A percentile compares a stretch with the other conserved stretches of the same genome.
Evolutionary conservation across 2,329 filamentous ascomycete species (phyloP).

Genomic region (Aschersonia sp.): DNA sequence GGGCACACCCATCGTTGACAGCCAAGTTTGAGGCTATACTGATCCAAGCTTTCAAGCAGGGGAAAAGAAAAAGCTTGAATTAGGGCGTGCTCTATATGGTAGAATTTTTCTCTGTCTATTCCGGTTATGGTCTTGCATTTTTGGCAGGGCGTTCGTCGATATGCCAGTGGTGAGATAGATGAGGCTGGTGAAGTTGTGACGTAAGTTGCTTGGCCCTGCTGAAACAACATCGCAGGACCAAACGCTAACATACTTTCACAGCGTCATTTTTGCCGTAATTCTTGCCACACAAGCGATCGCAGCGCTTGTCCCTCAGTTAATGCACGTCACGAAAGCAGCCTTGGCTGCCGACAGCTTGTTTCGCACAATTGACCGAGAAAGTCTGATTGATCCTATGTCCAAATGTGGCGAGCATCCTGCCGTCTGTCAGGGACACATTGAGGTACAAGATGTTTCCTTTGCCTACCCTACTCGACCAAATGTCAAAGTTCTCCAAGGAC

Average conservation of each 20-base stretch:
- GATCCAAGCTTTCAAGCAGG: conserved; percentile 21
- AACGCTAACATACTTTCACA: conserved; percentile 15
- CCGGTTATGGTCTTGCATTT: conserved; percentile 32
- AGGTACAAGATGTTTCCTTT: conserved; percentile 33
- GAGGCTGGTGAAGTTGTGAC: conserved; percentile 30
- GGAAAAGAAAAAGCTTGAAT: conserved; percentile 26
- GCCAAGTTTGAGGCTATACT: conserved; percentile 27
- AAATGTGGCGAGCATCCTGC: conserved; percentile 15
- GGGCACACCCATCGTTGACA: conserved; percentile 27
- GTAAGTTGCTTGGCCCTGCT: conserved; percentile 13
- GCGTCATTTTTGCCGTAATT: conserved; percentile 31
- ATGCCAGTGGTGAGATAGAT: conserved; percentile 25
- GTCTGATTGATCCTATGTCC: conserved; percentile 27
- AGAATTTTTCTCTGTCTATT: conserved; percentile 32
- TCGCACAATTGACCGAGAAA: conserved; percentile 29
- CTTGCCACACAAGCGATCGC: conserved; percentile 30
- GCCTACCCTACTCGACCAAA: conserved; percentile 10
- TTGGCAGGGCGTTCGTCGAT: conserved; percentile 36
- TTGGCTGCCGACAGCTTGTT: conserved; percentile 32
- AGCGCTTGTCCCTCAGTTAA: conserved; percentile 28
- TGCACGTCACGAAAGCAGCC: conserved; percentile 29
- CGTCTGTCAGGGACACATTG: conserved; percentile 27
- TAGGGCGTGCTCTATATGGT: conserved; percentile 27
- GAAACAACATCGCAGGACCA: conserved; percentile 22
- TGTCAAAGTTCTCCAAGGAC: neutral